Evolutionary conservation across 148 eudicot species (phyloP).

Genomic region (Pharnaceum exiguum): DNA sequence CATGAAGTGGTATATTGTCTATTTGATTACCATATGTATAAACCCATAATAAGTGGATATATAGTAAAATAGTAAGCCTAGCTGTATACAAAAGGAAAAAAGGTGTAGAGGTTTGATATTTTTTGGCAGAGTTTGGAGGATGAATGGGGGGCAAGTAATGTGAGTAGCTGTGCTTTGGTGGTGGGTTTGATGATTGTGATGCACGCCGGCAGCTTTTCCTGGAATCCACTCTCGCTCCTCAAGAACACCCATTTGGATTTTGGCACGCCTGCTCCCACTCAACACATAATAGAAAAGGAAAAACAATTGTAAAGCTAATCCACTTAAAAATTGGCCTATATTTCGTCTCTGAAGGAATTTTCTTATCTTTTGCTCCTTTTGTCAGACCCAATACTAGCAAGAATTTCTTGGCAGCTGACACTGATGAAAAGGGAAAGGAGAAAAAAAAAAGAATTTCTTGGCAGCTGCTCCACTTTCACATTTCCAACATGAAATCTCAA

Average conservation of each 20-base stretch:
- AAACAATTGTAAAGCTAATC: constrained; percentile 35
- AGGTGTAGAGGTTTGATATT: not conserved
- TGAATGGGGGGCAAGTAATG: constrained; percentile 52
- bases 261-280: constrained; percentile 36
- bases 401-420: too few relatives aligned
- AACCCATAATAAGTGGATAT: constrained; percentile 1
- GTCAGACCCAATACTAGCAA: constrained; percentile 15
- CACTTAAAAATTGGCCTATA: constrained; percentile 16
- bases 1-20: not conserved
- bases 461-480: constrained; percentile 7
- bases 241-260: constrained; percentile 10
- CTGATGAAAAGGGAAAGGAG: too few relatives aligned
- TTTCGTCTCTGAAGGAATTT: not conserved
- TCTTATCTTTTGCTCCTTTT: constrained; percentile 20
- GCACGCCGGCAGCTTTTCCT: constrained; percentile 67
- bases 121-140: constrained; percentile 25
- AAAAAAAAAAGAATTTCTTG: too few relatives aligned
- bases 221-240: constrained; percentile 4
- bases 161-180: constrained; percentile 22
- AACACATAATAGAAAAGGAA: too few relatives aligned
- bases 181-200: constrained; percentile 41
- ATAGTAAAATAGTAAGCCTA: not conserved
- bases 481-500: too few relatives aligned
- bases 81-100: not conserved
- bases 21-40: too few relatives aligned